Base-by-base conservation (phyloP, 192 early-diverging fungal species). In the Phlyctochytrium arcticum region DNA sequence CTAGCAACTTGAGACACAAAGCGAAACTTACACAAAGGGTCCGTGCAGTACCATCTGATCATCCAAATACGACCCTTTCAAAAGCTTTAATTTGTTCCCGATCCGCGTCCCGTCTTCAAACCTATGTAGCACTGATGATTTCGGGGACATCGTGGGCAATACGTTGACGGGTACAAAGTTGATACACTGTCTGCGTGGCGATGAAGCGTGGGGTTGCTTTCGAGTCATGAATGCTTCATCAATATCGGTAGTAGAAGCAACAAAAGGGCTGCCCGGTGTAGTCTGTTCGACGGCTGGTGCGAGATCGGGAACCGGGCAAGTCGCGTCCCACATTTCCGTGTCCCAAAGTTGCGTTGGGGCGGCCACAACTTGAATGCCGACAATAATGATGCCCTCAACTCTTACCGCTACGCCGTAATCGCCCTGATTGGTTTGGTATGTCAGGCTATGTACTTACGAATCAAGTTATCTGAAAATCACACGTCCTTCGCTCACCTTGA, bases 31-130 rank as follows among this genome's bases (percentile, higher is more conserved):
- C 55, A 32, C 57, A 48, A 66, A 66, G 1, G 64, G 64, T 2
- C 64, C 64, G 31, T 66, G 64, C 12, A 66, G 55, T 1, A 66
- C 46, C 53, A 56, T 57, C 19, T 66, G 48, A 27, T 54, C 57
- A 44, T 66, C 64, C 19, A 66, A 33, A 47, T 34, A 32, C 17
- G 54, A 26, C 27, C 64, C 64, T 21, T 66, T 34, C 15, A 30
- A 34, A 35, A 57, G 24, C 21, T 33, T 30, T 27, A 66, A 53
- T 33, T 64, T 47, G 44, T 31, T 19, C 31, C 64, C 64, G 30
- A 66, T 44, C 26, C 29, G 42, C 15, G 64, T 66, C 12, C 64
- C 54, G 1, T 36, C 24, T 12, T 15, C 7, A 48, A 47, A 66
- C 1, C 46, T 17, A 46, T 57, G 55, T 23, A 66, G 10, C 37